Percentiles rank a stretch among this genome's conserved stretches.
Evolutionary conservation across 148 eudicot genomes (phyloP).

Genomic region (Salicornia ramosissima): DNA sequence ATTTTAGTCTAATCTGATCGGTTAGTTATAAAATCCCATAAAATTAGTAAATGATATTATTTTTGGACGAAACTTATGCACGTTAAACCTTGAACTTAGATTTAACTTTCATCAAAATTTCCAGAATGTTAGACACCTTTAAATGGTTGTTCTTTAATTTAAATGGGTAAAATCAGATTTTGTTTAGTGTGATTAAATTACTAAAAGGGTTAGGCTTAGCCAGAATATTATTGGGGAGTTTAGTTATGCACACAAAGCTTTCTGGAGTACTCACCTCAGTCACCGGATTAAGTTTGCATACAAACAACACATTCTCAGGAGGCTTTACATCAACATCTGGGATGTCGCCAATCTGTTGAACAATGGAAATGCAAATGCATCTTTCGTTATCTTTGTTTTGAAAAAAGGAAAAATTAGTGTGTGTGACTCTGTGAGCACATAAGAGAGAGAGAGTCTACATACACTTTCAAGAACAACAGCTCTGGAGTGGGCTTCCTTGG

Average conservation of each 20-base stretch:
- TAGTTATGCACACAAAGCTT: not conserved
- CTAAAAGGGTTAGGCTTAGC: not conserved
- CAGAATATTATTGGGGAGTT: not conserved
- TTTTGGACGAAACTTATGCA: too few relatives aligned
- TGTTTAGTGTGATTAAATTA: too few relatives aligned
- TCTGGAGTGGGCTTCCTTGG: constrained; percentile 86
- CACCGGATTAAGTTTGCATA: constrained; percentile 90
- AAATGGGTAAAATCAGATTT: too few relatives aligned
- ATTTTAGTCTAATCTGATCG: too few relatives aligned
- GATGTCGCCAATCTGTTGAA: constrained; percentile 82
- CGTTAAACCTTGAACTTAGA: too few relatives aligned
- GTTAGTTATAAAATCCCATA: too few relatives aligned
- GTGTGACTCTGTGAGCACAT: not conserved
- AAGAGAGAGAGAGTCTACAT: constrained; percentile 23
- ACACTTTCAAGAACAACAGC: constrained; percentile 96
- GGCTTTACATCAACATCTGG: constrained; percentile 96
- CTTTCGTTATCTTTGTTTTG: not conserved
- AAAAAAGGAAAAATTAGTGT: not conserved
- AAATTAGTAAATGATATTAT: too few relatives aligned
- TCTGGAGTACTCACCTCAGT: constrained; percentile 64
- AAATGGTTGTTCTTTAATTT: too few relatives aligned
- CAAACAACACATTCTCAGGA: constrained; percentile 92
- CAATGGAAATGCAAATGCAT: constrained; percentile 8
- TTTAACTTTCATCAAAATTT: too few relatives aligned
- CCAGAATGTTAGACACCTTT: too few relatives aligned